phyloP scores from a whole-genome alignment of 805 yeast genomes.

The Myxozyma melibiosi region DNA sequence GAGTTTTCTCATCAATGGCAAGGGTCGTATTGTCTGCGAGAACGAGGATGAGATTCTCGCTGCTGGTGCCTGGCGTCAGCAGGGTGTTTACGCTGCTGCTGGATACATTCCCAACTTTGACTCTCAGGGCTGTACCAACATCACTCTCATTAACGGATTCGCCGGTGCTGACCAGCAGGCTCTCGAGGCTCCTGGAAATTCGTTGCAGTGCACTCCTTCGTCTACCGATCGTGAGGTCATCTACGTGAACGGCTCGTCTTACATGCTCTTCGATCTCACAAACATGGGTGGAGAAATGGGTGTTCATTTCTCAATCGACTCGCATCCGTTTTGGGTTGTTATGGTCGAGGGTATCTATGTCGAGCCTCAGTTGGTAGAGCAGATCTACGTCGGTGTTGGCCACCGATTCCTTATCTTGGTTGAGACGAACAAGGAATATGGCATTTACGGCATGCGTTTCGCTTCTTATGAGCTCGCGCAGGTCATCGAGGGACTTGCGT shows the following conservation, averaged over 20 bases:
- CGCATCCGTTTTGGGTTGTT: constrained; percentile 12
- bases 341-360: constrained; percentile 7
- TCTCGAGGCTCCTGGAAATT: constrained; percentile 11
- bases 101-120: not conserved
- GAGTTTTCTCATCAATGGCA: constrained; percentile 9
- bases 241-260: not conserved
- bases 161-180: constrained; percentile 7
- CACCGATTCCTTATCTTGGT: constrained; percentile 13
- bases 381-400: constrained; percentile 4
- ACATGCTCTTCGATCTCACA: constrained; percentile 4
- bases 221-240: constrained; percentile 6
- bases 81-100: not conserved
- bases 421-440: constrained; percentile 68
- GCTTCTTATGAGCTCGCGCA: constrained; percentile 1
- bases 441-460: constrained; percentile 24
- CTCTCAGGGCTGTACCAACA: constrained; percentile 3
- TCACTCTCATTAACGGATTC: not conserved
- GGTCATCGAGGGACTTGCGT: constrained; percentile 5
- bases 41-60: not conserved
- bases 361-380: constrained; percentile 9
- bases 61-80: not conserved
- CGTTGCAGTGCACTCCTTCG: constrained; percentile 8
- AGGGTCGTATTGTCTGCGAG: constrained; percentile 7
- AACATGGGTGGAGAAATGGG: constrained; percentile 9
- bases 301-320: constrained; percentile 7